Evolutionary conservation across 768 basidiomycete species (phyloP).

Genomic region (Tricholoma sp.): DNA sequence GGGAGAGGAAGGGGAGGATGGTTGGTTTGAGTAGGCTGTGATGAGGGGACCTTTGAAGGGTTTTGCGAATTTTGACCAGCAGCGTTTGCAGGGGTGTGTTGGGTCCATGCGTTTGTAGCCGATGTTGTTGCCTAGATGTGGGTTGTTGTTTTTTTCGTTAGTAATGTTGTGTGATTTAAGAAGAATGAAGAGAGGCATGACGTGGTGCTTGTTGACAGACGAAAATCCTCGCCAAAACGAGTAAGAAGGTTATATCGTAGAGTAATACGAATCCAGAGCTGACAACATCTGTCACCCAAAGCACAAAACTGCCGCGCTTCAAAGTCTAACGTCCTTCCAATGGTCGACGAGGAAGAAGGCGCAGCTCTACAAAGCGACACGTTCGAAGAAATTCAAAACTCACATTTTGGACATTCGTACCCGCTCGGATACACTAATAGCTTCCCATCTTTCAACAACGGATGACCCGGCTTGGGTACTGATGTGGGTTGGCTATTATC

Average conservation of each 20-base stretch:
- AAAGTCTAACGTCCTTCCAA: too few relatives aligned
- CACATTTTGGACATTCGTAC: conserved; percentile 65
- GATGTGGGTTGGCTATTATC: conserved; percentile 44
- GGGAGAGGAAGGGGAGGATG: conserved; percentile 24
- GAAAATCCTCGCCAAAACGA: too few relatives aligned
- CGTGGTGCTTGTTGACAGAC: too few relatives aligned
- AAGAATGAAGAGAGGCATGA: too few relatives aligned
- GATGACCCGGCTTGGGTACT: conserved; percentile 59
- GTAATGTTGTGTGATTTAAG: too few relatives aligned
- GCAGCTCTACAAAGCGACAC: not conserved
- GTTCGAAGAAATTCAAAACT: conserved; percentile 11
- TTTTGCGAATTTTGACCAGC: conserved; percentile 68
- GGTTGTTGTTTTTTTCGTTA: too few relatives aligned
- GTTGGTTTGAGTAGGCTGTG: conserved; percentile 34
- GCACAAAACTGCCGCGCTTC: too few relatives aligned
- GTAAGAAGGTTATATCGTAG: too few relatives aligned
- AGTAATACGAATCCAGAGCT: too few relatives aligned
- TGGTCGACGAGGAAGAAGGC: not conserved
- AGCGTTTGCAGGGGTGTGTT: conserved; percentile 53
- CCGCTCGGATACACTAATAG: conserved; percentile 68
- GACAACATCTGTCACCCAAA: too few relatives aligned
- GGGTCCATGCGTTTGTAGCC: conserved; percentile 69
- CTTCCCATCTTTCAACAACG: conserved; percentile 54
- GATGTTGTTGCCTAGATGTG: conserved; percentile 55
- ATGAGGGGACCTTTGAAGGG: conserved; percentile 56